Conservation (phyloP, 2,329 filamentous ascomycete genomes). For the Pseudonectria foliicola region DNA sequence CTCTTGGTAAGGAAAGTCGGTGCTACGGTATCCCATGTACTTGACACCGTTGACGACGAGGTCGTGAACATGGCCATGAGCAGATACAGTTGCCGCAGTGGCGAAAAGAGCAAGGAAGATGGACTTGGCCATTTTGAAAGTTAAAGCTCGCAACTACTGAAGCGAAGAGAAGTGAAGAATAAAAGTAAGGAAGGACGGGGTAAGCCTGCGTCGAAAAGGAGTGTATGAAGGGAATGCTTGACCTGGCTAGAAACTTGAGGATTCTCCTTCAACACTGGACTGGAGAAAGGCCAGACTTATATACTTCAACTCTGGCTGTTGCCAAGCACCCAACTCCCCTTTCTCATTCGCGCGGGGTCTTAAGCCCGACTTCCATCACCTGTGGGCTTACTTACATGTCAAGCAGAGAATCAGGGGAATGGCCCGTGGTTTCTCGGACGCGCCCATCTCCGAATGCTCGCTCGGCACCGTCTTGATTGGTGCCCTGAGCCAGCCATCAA, state of each 20-base stretch:
- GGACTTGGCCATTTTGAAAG: conserved; percentile 4
- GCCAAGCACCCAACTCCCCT: no score
- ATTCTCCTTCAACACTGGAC: no score
- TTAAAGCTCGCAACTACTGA: conserved; percentile 5
- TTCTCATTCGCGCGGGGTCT: no score
- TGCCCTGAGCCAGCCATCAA: conserved; percentile 7
- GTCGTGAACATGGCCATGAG: conserved; percentile 36
- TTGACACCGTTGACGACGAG: conserved; percentile 37
- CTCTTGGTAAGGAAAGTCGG: conserved; percentile 27
- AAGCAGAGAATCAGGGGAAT: conserved; percentile 3
- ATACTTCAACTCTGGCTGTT: no score
- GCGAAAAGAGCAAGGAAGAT: conserved; percentile 7
- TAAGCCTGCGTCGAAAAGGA: no score
- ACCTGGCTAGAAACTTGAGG: no score
- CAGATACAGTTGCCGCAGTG: conserved; percentile 14
- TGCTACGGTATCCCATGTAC: conserved; percentile 34
- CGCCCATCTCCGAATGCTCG: conserved; percentile 11
- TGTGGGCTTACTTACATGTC: conserved; percentile 1
- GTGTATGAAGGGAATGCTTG: no score
- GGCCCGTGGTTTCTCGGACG: not conserved
- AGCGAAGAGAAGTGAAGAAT: not conserved
- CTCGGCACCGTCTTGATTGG: conserved; percentile 16
- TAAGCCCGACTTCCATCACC: no score
- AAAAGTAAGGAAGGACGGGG: conserved; percentile 1
- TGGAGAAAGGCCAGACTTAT: no score